A percentile compares a stretch with the other conserved stretches of the same genome.
phyloP scores from a whole-genome alignment of 169 alveolate species.

The Amoebophrya sp. region DNA sequence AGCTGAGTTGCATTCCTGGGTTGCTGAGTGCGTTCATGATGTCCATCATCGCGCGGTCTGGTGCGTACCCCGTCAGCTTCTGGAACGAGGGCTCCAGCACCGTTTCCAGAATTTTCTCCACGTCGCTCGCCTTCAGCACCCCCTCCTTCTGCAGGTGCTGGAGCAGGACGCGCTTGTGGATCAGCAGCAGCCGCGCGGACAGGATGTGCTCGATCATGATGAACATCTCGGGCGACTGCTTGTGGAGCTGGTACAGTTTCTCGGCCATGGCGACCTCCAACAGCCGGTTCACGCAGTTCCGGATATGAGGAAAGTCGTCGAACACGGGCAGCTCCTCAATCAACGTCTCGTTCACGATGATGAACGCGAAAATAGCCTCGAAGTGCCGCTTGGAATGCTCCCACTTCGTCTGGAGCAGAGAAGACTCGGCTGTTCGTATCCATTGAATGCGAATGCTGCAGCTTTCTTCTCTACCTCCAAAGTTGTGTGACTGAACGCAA shows the following conservation, averaged over 20 bases:
- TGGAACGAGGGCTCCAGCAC: not conserved
- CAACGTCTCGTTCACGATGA: not conserved
- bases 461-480: no score
- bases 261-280: not conserved
- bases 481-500: no score
- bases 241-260: not conserved
- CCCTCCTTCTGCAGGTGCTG: not conserved
- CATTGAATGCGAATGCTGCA: no score
- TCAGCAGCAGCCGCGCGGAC: not conserved
- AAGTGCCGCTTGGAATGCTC: not conserved
- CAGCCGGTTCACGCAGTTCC: not conserved
- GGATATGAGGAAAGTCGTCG: not conserved
- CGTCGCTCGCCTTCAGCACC: not conserved
- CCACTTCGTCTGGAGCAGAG: not conserved
- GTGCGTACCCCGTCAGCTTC: not conserved
- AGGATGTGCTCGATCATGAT: not conserved
- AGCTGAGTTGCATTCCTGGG: not conserved
- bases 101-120: not conserved
- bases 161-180: not conserved
- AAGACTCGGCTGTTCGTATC: no score
- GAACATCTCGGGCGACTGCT: not conserved
- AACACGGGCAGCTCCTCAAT: not conserved
- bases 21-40: not conserved
- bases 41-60: not conserved
- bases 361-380: not conserved